A percentile compares a stretch with the other conserved stretches of the same genome.
These are phyloP conservation scores for Chaetomium sp. DNA, from an alignment of 2,329 filamentous ascomycete genomes.

Conservation along the genomic window DNA sequence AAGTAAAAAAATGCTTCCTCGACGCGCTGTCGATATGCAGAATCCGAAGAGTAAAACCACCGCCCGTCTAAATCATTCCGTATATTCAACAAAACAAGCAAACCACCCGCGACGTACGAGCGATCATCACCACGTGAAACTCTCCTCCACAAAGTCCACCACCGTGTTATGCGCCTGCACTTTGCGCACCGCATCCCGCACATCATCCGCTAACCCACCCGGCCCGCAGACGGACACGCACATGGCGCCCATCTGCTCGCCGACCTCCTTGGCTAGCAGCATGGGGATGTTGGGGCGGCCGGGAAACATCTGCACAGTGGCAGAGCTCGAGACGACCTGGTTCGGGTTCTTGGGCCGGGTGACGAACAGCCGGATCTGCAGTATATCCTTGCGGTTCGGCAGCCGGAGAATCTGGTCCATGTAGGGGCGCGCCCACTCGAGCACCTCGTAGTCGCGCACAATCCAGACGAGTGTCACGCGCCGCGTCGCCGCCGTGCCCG, in stretches of 20 bases:
- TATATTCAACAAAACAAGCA: background rate
- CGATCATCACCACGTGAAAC: constrained; percentile 63
- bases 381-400: constrained; percentile 76
- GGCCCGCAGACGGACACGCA: constrained; percentile 80
- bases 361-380: constrained; percentile 87
- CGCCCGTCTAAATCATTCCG: background rate
- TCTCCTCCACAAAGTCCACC: constrained; percentile 77
- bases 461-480: constrained; percentile 88
- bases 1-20: background rate
- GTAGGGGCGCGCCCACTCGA: constrained; percentile 93
- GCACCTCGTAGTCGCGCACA: constrained; percentile 81
- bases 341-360: constrained; percentile 83
- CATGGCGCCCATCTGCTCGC: constrained; percentile 84
- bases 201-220: constrained; percentile 74
- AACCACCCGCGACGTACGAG: background rate
- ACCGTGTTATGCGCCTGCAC: constrained; percentile 62
- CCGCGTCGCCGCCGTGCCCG: constrained; percentile 75
- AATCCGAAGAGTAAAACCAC: background rate
- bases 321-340: constrained; percentile 74
- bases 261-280: constrained; percentile 79
- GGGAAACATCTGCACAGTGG: constrained; percentile 87
- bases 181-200: constrained; percentile 66
- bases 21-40: background rate
- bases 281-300: constrained; percentile 82
- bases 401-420: constrained; percentile 74